phyloP scores from a whole-genome alignment of 352 stramenopile genomes.

The Elongisporangium undulatum region DNA sequence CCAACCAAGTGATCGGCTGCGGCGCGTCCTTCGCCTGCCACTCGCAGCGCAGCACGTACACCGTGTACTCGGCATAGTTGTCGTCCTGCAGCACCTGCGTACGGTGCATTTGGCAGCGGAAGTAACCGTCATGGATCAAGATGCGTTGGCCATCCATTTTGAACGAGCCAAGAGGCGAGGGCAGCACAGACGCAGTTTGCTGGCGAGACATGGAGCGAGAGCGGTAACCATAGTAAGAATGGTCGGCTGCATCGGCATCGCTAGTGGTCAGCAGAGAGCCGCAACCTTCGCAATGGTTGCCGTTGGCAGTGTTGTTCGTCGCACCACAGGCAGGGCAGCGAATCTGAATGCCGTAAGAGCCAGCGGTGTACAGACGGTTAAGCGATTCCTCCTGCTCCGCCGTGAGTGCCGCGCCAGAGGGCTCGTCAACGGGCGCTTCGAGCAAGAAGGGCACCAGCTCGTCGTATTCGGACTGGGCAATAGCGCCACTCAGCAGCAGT shows the following conservation, averaged over 20 bases:
- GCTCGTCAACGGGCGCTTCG: slow-evolving; percentile 54
- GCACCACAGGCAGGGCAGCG: slow-evolving; percentile 80
- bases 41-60: slow-evolving; percentile 83
- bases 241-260: slow-evolving; percentile 33
- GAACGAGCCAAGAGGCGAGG: slow-evolving; percentile 72
- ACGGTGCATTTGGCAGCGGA: slow-evolving; percentile 81
- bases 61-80: slow-evolving; percentile 88
- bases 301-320: slow-evolving; percentile 87
- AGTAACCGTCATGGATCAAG: slow-evolving; percentile 83
- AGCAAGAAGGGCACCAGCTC: slow-evolving; percentile 85
- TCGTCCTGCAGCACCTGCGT: slow-evolving; percentile 86
- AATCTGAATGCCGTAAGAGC: slow-evolving; percentile 84
- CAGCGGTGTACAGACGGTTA: slow-evolving; percentile 66
- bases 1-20: slow-evolving; percentile 56
- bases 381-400: slow-evolving; percentile 82
- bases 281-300: slow-evolving; percentile 85
- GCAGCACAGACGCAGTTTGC: slow-evolving; percentile 55
- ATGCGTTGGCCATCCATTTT: slow-evolving; percentile 70
- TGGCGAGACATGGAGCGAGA: slow-evolving; percentile 55
- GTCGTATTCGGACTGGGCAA: slow-evolving; percentile 83
- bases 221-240: slow-evolving; percentile 62
- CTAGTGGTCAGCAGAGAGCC: slow-evolving; percentile 80
- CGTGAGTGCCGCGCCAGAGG: slow-evolving; percentile 58
- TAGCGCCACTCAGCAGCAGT: slow-evolving; percentile 74
- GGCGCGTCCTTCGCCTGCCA: slow-evolving; percentile 66